phyloP scores from a whole-genome alignment of 371 early-diverging fungal species.

The Saksenaea vasiformis region DNA sequence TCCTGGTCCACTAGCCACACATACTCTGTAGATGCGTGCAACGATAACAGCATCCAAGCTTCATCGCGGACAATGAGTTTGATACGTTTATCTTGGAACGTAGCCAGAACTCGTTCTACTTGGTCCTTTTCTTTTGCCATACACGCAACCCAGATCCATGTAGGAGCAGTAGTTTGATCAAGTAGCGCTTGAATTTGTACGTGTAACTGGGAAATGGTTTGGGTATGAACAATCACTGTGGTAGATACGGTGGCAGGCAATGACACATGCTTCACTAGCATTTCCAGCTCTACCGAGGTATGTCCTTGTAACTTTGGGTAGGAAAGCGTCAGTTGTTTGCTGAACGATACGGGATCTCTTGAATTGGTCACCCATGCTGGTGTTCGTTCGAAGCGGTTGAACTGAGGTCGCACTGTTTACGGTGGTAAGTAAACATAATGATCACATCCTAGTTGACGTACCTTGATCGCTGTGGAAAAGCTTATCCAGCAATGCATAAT shows the following conservation, averaged over 20 bases:
- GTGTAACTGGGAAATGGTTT: slow-evolving; percentile 28
- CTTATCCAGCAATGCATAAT: slow-evolving; percentile 28
- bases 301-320: slow-evolving; percentile 13
- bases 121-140: slow-evolving; percentile 15
- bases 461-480: slow-evolving; percentile 26
- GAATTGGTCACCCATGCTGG: slow-evolving; percentile 16
- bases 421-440: neutral
- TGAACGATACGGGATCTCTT: neutral
- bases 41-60: slow-evolving; percentile 41
- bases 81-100: slow-evolving; percentile 28
- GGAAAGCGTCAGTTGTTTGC: slow-evolving; percentile 12
- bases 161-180: slow-evolving; percentile 51
- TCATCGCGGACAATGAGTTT: slow-evolving; percentile 32
- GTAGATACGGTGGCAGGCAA: slow-evolving; percentile 38
- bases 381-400: slow-evolving; percentile 21
- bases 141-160: slow-evolving; percentile 54
- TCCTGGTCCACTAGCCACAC: slow-evolving; percentile 52
- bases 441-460: neutral
- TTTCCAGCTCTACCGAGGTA: slow-evolving; percentile 26
- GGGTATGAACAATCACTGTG: slow-evolving; percentile 49
- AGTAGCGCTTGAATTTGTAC: slow-evolving; percentile 51
- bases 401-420: slow-evolving; percentile 5
- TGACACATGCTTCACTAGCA: slow-evolving; percentile 10
- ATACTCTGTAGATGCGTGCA: slow-evolving; percentile 47
- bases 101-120: slow-evolving; percentile 26